Evolutionary conservation across 805 yeast genomes (phyloP), one percentile per base, ranked within the genome.

Genomic region (Cyberlindnera samutprakarnensis): DNA sequence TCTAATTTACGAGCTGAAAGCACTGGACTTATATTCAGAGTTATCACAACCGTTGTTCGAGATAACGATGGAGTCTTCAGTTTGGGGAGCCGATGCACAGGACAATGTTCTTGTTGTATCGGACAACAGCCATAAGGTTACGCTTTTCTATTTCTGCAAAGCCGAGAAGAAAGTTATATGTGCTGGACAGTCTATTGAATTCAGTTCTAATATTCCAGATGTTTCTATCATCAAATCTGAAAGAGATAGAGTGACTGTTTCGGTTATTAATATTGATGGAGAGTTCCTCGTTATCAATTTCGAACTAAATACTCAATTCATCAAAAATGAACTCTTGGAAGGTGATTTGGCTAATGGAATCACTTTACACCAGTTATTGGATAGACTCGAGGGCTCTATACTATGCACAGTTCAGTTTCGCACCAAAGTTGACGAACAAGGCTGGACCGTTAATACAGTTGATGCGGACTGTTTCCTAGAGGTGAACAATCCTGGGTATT

Each of bases 41-140:
- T 34, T 56, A 2, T 37, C 43, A 6, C 49, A 62, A 3, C 57
- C 49, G 14, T 46, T 43, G 17, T 33, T 68, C 4, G 56, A 52
- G 20, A 42, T 68, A 6, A 32, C 28, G 11, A 22, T 35, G 28
- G 56, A 56, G 6, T 53, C 68, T 2, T 72, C 81, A 1, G 72
- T 68, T 2, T 79, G 87, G 87, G 83, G 84, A 1, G 43, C 74
- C 14, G 82, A 75, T 44, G 52, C 68, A 23, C 41, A 52, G n/a
- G 46, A 51, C 23, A 47, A 60, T 33, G 33, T 70, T 25, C 38
- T 78, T 11, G 70, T 59, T 0, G 63, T 67, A 1, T 68, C 81
- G 1, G 82, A 75, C 39, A 78, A 78, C 43, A 60, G 72, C 4
- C 71, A 64, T 33, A 49, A 54, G 6, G 53, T 75, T 2, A 57